Conservation (phyloP, 306 rosid genomes). For the Mimosa bimucronata region DNA sequence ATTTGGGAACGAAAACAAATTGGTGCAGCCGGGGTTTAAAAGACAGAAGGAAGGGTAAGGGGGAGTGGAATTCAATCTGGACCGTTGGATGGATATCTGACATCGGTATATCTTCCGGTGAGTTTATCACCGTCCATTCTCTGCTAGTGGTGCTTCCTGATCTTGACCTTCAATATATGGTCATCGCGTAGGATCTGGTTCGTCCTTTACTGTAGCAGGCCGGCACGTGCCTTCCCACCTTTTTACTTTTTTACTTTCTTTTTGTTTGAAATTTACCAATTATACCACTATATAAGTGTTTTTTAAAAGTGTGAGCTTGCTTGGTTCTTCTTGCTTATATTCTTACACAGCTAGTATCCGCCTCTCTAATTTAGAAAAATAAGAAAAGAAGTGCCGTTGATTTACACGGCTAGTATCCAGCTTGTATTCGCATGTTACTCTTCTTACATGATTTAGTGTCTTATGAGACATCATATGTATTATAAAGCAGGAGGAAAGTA, state of each 20-base stretch:
- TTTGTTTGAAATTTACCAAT: too few relatives aligned
- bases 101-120: not conserved
- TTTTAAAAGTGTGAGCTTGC: too few relatives aligned
- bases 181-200: constrained; percentile 53
- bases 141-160: constrained; percentile 31
- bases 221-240: constrained; percentile 59
- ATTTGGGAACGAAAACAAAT: not conserved
- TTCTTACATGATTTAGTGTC: not conserved
- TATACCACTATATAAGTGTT: too few relatives aligned
- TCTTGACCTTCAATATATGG: constrained; percentile 43
- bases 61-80: constrained; percentile 39
- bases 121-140: constrained; percentile 36
- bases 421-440: not conserved
- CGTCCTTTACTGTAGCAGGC: constrained; percentile 43
- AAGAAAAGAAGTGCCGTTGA: too few relatives aligned
- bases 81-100: constrained; percentile 43
- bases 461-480: too few relatives aligned
- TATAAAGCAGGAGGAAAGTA: not conserved
- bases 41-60: not conserved
- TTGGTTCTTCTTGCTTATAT: too few relatives aligned
- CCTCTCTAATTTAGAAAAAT: too few relatives aligned
- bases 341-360: too few relatives aligned
- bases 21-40: not conserved
- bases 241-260: too few relatives aligned
- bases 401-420: too few relatives aligned